Evolutionary conservation across 2,329 filamentous ascomycete genomes (phyloP), one percentile per base, ranked within the genome.

Genomic region (Drechslerella coelobrocha): DNA sequence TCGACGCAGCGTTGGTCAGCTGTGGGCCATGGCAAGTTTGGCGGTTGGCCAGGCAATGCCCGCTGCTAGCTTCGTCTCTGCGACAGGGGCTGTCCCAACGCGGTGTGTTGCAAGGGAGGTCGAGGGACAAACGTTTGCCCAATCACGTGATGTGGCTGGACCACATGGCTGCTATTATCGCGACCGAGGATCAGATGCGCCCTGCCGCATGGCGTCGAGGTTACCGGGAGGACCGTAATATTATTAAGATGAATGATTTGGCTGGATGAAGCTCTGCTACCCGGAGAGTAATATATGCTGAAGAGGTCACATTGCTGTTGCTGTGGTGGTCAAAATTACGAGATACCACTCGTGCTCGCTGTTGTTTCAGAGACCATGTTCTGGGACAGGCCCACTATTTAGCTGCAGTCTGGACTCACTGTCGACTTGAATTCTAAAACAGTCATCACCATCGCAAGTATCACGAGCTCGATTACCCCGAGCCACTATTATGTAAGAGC

Each of bases 41-140:
- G 10, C 61, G 27, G 62, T 68, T 68, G 62, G 53, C 66, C 47
- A 59, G 66, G 59, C 66, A 71, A 63, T 71, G 63, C 43, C 23
- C 51, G 27, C 41, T 17, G 2, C n/a, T n/a, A n/a, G n/a, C n/a
- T n/a, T 51, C 43, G 45, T 45, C 43, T 41, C 43, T 57, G 54
- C 61, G 55, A 47, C 59, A 45, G 29, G 19, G 41, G 6, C 41
- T 8, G 7, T 17, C 21, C 39, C n/a, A 62, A 62, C 53, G 17
- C 4, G 43, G 47, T n/a, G n/a, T n/a, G n/a, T n/a, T n/a, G n/a
- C n/a, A 27, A 27, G 2, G 24, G 7, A 17, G 26, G 26, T 2
- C 23, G 10, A 24, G 14, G n/a, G 23, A 6, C 47, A 51, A 51
- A 27, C 47, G 17, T 12, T 3, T 6, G 17, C 10, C 10, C 41